These are phyloP conservation scores for Aspergillus heteromorphus DNA, from an alignment of 495 filamentous ascomycete genomes.

Conservation along the genomic window DNA sequence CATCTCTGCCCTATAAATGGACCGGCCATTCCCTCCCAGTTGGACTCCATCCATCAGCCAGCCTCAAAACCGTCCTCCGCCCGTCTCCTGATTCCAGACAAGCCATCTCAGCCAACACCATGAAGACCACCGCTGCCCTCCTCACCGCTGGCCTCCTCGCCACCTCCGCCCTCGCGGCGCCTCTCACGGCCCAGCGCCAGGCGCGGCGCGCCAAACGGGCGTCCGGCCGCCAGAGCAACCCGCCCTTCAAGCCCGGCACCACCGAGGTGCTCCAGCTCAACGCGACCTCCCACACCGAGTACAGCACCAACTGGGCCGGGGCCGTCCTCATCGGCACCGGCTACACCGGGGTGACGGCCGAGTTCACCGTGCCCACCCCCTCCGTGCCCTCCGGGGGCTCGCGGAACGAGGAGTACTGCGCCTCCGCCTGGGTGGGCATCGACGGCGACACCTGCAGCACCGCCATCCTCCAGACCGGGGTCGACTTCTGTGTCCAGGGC, in stretches of 20 bases:
- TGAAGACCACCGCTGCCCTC: constrained; percentile 12
- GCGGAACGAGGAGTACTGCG: constrained; percentile 32
- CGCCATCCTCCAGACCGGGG: constrained; percentile 16
- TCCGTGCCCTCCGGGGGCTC: constrained; percentile 31
- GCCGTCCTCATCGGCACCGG: constrained; percentile 40
- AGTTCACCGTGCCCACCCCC: constrained; percentile 45
- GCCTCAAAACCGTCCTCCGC: neutral
- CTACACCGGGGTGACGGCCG: constrained; percentile 42
- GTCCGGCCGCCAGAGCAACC: constrained; percentile 12
- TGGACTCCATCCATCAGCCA: neutral
- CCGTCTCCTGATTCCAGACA: neutral
- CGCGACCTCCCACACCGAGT: constrained; percentile 26
- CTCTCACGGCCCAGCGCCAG: constrained; percentile 17
- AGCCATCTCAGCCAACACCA: constrained; percentile 2
- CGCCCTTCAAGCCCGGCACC: constrained; percentile 23
- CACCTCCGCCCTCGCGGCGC: constrained; percentile 12
- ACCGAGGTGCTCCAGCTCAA: constrained; percentile 14
- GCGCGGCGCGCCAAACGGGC: constrained; percentile 12
- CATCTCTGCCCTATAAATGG: neutral
- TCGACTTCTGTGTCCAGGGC: constrained; percentile 4
- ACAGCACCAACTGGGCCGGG: constrained; percentile 49
- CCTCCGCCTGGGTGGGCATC: constrained; percentile 52
- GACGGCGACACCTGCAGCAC: constrained; percentile 46
- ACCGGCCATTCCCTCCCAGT: neutral
- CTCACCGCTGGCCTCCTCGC: constrained; percentile 10